A percentile compares a stretch with the other conserved stretches of the same genome.
Conservation (phyloP, 2,329 filamentous ascomycete genomes). For the Lachnellula hyalina region DNA sequence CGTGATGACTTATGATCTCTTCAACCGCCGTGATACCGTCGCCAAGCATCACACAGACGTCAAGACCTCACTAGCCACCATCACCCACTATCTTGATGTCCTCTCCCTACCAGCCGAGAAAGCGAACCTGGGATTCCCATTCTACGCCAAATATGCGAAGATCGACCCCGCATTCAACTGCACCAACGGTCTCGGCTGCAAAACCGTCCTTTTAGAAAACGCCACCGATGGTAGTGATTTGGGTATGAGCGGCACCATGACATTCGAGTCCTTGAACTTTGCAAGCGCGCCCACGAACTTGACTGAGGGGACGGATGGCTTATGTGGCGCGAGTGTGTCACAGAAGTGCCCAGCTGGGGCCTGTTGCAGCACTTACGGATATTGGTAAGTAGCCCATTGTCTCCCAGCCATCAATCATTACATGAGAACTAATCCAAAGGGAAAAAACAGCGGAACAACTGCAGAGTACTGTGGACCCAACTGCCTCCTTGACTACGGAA, state of each 20-base stretch:
- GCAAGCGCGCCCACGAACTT: constrained; percentile 6
- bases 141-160: constrained; percentile 61
- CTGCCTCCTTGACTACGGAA: constrained; percentile 10
- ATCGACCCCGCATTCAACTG: constrained; percentile 38
- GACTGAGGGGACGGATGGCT: constrained; percentile 13
- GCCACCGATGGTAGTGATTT: constrained; percentile 1
- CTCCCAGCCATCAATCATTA: neutral
- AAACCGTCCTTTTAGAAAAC: constrained; percentile 51
- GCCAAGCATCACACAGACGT: constrained; percentile 64
- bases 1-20: constrained; percentile 64
- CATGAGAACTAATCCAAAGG: neutral
- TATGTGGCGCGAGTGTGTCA: constrained; percentile 9
- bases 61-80: constrained; percentile 44
- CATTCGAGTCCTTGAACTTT: constrained; percentile 12
- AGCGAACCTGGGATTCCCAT: constrained; percentile 59
- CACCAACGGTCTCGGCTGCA: constrained; percentile 45
- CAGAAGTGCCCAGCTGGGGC: constrained; percentile 6
- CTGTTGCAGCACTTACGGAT: constrained; percentile 14
- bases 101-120: constrained; percentile 40
- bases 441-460: constrained; percentile 1
- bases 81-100: constrained; percentile 55
- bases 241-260: constrained; percentile 10
- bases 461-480: constrained; percentile 8
- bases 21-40: constrained; percentile 60
- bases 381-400: neutral